Evolutionary conservation across 306 rosid species (phyloP).

Genomic region (Elaeagnus macrophylla): DNA sequence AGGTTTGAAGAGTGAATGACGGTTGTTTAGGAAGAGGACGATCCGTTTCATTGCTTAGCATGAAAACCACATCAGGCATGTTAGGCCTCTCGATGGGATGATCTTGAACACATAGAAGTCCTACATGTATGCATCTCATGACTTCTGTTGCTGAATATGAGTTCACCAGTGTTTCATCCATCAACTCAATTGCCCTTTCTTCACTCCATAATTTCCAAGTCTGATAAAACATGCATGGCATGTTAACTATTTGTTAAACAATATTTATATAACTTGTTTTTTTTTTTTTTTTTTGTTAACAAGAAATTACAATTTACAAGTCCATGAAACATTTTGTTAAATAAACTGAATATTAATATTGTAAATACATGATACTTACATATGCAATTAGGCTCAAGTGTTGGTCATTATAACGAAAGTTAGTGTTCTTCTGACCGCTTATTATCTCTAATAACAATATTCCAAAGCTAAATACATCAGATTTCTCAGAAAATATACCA

Average conservation of each 20-base stretch:
- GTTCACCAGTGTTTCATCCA: constrained; percentile 7
- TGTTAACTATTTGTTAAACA: no score
- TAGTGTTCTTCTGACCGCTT: constrained; percentile 18
- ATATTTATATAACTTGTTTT: no score
- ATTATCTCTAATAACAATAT: constrained; percentile 27
- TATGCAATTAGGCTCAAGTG: constrained; percentile 17
- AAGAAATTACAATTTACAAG: no score
- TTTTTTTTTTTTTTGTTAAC: no score
- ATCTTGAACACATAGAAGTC: constrained; percentile 25
- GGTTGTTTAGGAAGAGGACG: constrained; percentile 21
- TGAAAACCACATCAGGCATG: constrained; percentile 16
- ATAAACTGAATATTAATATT: no score
- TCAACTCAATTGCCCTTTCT: constrained; percentile 11
- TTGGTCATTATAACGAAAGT: constrained; percentile 5
- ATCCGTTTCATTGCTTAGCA: constrained; percentile 14
- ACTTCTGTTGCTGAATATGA: constrained; percentile 3
- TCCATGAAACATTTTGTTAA: no score
- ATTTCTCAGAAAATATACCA: constrained; percentile 22
- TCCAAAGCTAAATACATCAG: constrained; percentile 27
- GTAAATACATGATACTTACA: no score
- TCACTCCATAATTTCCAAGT: constrained; percentile 23
- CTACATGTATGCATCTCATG: constrained; percentile 17
- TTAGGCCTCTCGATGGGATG: constrained; percentile 17
- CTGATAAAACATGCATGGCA: neutral
- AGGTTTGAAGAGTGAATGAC: neutral